A percentile compares a stretch with the other conserved stretches of the same genome.
Evolutionary conservation across 306 rosid species (phyloP).

Genomic region (Dryas alaskensis): DNA sequence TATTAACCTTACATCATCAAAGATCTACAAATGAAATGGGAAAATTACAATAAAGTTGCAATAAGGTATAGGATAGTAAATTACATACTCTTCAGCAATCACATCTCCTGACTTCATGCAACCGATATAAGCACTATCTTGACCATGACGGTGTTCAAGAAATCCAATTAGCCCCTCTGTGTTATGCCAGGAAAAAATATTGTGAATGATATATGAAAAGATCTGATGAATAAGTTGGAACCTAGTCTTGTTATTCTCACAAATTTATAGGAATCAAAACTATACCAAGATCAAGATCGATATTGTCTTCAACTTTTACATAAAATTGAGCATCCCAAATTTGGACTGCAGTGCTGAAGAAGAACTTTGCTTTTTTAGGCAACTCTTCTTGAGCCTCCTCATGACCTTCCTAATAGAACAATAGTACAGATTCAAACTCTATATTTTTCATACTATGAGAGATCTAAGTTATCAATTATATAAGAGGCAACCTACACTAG

Average conservation of each 20-base stretch:
- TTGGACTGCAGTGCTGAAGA: slow-evolving; percentile 88
- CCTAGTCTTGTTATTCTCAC: slow-evolving; percentile 14
- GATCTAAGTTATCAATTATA: neutral
- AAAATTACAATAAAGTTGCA: slow-evolving; percentile 24
- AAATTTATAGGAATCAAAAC: slow-evolving; percentile 21
- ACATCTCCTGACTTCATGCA: slow-evolving; percentile 99
- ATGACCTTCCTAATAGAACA: slow-evolving; percentile 75
- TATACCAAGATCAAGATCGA: slow-evolving; percentile 82
- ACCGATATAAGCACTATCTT: slow-evolving; percentile 83
- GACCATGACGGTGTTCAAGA: slow-evolving; percentile 92
- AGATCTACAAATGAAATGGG: slow-evolving; percentile 3
- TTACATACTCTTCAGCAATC: slow-evolving; percentile 76
- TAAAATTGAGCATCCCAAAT: slow-evolving; percentile 97
- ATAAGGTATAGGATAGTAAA: slow-evolving; percentile 25
- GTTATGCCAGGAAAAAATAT: slow-evolving; percentile 34
- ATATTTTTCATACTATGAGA: slow-evolving; percentile 12
- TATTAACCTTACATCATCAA: neutral
- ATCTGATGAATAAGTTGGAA: slow-evolving; percentile 5
- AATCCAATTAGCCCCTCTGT: slow-evolving; percentile 89
- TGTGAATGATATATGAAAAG: slow-evolving; percentile 22
- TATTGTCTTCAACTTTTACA: slow-evolving; percentile 85
- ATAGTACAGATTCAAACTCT: slow-evolving; percentile 28
- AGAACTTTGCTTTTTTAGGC: slow-evolving; percentile 83
- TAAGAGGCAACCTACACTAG: slow-evolving; percentile 6
- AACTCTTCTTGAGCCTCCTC: slow-evolving; percentile 98